Base-by-base conservation (phyloP, 2,329 filamentous ascomycete genomes). In the Orbilia ellipsospora region DNA sequence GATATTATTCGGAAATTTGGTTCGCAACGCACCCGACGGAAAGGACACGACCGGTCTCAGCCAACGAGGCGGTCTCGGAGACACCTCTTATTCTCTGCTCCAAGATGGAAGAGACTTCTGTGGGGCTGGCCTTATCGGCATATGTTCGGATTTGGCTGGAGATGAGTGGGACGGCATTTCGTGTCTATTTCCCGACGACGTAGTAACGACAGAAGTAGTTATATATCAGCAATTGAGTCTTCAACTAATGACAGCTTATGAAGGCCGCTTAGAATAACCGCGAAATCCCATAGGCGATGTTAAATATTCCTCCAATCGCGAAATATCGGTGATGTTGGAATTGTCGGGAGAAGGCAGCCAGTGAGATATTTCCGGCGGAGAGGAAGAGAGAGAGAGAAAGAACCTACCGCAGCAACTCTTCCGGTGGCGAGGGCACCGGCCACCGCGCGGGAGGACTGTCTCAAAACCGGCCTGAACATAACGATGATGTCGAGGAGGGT, bases 41-140 rank as follows among this genome's bases (percentile, higher is more conserved):
- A 82, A 99, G 90, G 83, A 99, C 95, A 87, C 94, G 93, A 84
- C 95, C 95, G 83, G 95, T 99, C 91, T 99, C 95, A 85, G 95
- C 93, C 82, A 99, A 92, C 84, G 89, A 90, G 83, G 92, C 88
- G 88, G 98, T 95, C 87, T 98, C 95, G 86, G 96, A 92, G 81
- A 98, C 93, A 88, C 95, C 95, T 84, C 95, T 92, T 83, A 99
- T 99, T 86, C 94, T 90, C 90, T 98, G 94, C 88, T 98, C 95
- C 84, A 99, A 92, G 85, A 99, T 98, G 81, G 94, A 97, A 81
- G 95, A 98, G 82, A 98, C 94, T 88, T 99, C 95, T 82, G 94
- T 99, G 81, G 95, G 95, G 77, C 93, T 86, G 82, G 95, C 93
- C 89, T 98, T 98, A 85, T 90, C 87, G 84, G 93, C 94, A 87